Conservation (phyloP, 768 basidiomycete species). For the Dentipellis fragilis region DNA sequence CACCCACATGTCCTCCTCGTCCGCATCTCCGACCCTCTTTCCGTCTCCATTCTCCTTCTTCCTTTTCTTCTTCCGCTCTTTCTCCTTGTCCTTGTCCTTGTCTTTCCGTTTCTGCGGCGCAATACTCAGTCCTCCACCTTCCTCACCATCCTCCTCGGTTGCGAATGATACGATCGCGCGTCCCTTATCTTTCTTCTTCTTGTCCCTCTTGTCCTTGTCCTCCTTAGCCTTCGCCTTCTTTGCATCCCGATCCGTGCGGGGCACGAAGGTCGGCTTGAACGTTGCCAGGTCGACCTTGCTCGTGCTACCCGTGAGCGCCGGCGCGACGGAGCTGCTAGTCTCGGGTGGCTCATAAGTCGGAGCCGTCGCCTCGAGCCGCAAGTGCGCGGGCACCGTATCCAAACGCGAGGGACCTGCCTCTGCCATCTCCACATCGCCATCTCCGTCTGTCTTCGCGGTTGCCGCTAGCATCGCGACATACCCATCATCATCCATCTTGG, state of each 20-base stretch:
- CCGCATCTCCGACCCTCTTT: constrained; percentile 17
- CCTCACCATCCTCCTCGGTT: constrained; percentile 41
- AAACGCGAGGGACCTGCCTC: not conserved
- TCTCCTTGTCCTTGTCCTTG: constrained; percentile 22
- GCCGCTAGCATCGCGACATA: too few species aligned
- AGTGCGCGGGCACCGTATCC: constrained; percentile 4
- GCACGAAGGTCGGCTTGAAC: constrained; percentile 86
- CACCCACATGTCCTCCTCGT: constrained; percentile 55
- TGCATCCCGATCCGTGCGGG: constrained; percentile 34
- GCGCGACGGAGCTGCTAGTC: constrained; percentile 1
- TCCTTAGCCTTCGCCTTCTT: constrained; percentile 35
- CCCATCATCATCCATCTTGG: too few species aligned
- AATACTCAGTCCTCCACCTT: constrained; percentile 22
- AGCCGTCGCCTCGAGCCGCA: not conserved
- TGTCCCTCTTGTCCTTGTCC: constrained; percentile 26
- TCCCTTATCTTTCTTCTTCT: constrained; percentile 25
- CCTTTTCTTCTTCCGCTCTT: constrained; percentile 29
- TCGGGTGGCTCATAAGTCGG: too few species aligned
- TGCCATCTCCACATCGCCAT: not conserved
- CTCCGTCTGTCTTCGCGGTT: not conserved
- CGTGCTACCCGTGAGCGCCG: constrained; percentile 1
- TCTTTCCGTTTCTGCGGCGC: constrained; percentile 3
- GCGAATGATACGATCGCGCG: constrained; percentile 65
- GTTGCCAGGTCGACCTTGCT: constrained; percentile 45
- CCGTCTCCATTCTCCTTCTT: constrained; percentile 28